phyloP scores from a whole-genome alignment of 805 yeast species.

The Sugiyamaella americana region DNA sequence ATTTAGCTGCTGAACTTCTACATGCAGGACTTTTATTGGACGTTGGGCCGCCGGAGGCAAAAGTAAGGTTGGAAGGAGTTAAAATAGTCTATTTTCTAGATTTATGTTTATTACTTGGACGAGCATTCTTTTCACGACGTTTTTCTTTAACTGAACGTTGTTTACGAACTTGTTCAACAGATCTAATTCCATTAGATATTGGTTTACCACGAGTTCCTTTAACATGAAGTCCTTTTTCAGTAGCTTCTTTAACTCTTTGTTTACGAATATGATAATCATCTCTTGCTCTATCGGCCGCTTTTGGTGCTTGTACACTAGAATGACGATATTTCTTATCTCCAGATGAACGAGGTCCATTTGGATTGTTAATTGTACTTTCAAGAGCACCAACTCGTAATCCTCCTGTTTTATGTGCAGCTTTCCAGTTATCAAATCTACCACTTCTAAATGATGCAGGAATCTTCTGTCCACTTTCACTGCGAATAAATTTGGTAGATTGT shows the following conservation, averaged over 20 bases:
- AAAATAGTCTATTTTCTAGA: background rate
- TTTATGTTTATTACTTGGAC: slow-evolving; percentile 48
- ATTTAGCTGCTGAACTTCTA: too few relatives aligned
- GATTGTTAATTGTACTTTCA: slow-evolving; percentile 34
- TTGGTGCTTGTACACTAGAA: slow-evolving; percentile 71
- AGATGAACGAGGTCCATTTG: slow-evolving; percentile 25
- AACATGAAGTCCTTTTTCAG: slow-evolving; percentile 64
- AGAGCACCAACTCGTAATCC: slow-evolving; percentile 48
- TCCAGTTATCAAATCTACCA: slow-evolving; percentile 93
- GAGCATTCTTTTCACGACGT: slow-evolving; percentile 75
- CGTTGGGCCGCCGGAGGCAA: background rate
- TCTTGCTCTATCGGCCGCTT: slow-evolving; percentile 81
- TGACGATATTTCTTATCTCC: slow-evolving; percentile 55
- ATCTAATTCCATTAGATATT: slow-evolving; percentile 48
- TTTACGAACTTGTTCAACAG: slow-evolving; percentile 74
- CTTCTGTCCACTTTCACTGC: slow-evolving; percentile 89
- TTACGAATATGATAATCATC: slow-evolving; percentile 80
- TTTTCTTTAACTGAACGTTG: slow-evolving; percentile 63
- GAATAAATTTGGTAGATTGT: slow-evolving; percentile 57
- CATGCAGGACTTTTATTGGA: background rate
- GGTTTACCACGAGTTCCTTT: slow-evolving; percentile 41
- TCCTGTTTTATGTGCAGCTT: slow-evolving; percentile 52
- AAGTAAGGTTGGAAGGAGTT: background rate
- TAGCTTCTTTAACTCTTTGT: slow-evolving; percentile 73
- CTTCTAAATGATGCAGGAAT: slow-evolving; percentile 88